phyloP scores from a whole-genome alignment of 2,329 filamentous ascomycete genomes.

The Trichoderma sp. region DNA sequence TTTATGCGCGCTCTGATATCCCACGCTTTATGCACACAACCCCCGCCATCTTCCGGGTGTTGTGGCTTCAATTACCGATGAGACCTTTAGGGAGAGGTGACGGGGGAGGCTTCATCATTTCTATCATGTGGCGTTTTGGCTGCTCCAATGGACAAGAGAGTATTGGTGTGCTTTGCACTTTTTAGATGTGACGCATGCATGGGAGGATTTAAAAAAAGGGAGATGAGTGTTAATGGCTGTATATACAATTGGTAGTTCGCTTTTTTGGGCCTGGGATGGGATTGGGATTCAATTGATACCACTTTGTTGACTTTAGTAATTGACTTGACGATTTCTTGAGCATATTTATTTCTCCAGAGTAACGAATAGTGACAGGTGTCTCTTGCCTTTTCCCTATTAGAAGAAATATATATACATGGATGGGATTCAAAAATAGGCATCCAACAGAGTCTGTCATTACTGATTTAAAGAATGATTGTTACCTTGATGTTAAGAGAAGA shows the following conservation, averaged over 20 bases:
- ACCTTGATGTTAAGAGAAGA: too few relatives aligned
- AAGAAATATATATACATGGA: too few relatives aligned
- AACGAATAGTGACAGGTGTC: not conserved
- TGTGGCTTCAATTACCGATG: not conserved
- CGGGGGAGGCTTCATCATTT: slow-evolving; percentile 10
- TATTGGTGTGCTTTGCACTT: not conserved
- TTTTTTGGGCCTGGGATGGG: slow-evolving; percentile 18
- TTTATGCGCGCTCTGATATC: slow-evolving; percentile 17
- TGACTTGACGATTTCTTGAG: not conserved
- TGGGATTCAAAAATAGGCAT: too few relatives aligned
- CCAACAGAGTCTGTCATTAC: too few relatives aligned
- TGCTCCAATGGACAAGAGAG: not conserved
- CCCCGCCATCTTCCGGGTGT: not conserved
- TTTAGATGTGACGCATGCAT: slow-evolving; percentile 16
- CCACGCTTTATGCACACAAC: slow-evolving; percentile 11
- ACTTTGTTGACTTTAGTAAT: slow-evolving; percentile 18
- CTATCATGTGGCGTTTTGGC: slow-evolving; percentile 24
- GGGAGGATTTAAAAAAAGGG: not conserved
- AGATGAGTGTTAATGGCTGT: slow-evolving; percentile 20
- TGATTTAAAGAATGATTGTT: too few relatives aligned
- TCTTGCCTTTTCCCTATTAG: too few relatives aligned
- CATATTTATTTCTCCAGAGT: not conserved
- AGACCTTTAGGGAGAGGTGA: not conserved
- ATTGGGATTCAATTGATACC: slow-evolving; percentile 30
- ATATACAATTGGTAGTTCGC: slow-evolving; percentile 14